Base-by-base conservation (phyloP, 75 land plant genomes). In the Chamaecyparis obtusa region DNA sequence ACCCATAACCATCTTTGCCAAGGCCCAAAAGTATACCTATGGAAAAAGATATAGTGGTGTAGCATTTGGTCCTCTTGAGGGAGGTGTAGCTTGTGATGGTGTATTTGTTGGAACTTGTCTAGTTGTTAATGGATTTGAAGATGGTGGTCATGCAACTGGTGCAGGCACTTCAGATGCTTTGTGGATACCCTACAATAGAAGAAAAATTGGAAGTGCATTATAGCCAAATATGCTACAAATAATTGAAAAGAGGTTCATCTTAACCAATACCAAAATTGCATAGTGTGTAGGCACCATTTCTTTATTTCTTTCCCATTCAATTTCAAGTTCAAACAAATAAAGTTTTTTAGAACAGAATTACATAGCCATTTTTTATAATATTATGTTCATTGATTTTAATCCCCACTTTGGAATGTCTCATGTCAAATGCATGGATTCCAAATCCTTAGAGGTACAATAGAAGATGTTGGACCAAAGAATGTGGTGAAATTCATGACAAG, bases 21-120 rank as follows among this genome's bases (percentile, higher is more conserved):
- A 43, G 85, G 55, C 55, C 55, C 55, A 51, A 51, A 51, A 43
- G 19, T 57, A 1, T 46, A 98, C 99, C 96, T 98, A 97, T 84
- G 99, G 99, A 90, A 98, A 98, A 89, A 98, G 88, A 88, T 98
- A 93, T 87, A 98, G 87, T 43, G 99, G 99, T 72, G 97, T 90
- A 9, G 97, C 92, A 90, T 98, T 98, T 21, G 99, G 99, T 74
- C 91, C 93, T 80, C 94, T 94, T 77, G 94, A 88, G 4, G 89
- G 91, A 87, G 94, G 90, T 77, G 90, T 91, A 89, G 91, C 89
- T 17, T 83, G 85, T 10, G 87, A 86, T 57, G 92, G 85, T 74
- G 89, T 91, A 86, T 91, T 67, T 8, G 91, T 36, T 30, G 91
- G 37, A 27, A 46, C 48, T 86, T 88, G 93, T 43, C 86, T 92